phyloP scores from a whole-genome alignment of 805 yeast species.

The Lipomyces yamanashiensis region DNA sequence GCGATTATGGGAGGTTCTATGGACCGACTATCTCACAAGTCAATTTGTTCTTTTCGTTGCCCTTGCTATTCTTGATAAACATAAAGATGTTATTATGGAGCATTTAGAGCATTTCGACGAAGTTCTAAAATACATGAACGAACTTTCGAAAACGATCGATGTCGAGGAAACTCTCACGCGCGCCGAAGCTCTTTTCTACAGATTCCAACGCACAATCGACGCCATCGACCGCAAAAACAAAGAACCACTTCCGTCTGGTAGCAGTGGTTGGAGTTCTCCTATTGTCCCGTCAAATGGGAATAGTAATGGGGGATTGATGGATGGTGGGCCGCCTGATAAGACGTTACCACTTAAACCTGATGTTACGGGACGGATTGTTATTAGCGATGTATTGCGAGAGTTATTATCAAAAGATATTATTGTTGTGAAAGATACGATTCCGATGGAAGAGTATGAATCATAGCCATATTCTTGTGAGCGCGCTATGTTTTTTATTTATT shows the following conservation, averaged over 20 bases:
- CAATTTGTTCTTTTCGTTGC: constrained; percentile 90
- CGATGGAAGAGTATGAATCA: constrained; percentile 37
- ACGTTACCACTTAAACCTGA: constrained; percentile 34
- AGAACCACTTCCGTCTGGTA: constrained; percentile 21
- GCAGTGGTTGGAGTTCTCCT: constrained; percentile 11
- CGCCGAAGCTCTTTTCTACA: constrained; percentile 79
- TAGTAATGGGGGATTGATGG: neutral
- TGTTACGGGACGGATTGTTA: constrained; percentile 33
- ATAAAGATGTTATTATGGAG: constrained; percentile 75
- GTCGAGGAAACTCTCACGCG: constrained; percentile 78
- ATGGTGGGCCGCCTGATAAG: constrained; percentile 27
- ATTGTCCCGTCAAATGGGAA: constrained; percentile 5
- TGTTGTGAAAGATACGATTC: constrained; percentile 60
- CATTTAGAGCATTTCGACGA: constrained; percentile 84
- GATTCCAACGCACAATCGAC: constrained; percentile 78
- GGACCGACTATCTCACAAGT: constrained; percentile 84
- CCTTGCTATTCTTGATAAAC: constrained; percentile 84
- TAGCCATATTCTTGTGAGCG: neutral
- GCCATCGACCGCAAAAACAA: constrained; percentile 59
- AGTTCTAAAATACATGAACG: constrained; percentile 90
- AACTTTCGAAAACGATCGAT: constrained; percentile 75
- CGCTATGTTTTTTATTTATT: neutral
- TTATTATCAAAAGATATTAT: constrained; percentile 66
- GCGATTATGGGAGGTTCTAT: constrained; percentile 87
- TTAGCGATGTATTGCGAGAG: constrained; percentile 50